A percentile compares a stretch with the other conserved stretches of the same genome.
These are phyloP conservation scores for Nicotiana tabacum DNA, from an alignment of 257 asterid species.

Conservation along the genomic window DNA sequence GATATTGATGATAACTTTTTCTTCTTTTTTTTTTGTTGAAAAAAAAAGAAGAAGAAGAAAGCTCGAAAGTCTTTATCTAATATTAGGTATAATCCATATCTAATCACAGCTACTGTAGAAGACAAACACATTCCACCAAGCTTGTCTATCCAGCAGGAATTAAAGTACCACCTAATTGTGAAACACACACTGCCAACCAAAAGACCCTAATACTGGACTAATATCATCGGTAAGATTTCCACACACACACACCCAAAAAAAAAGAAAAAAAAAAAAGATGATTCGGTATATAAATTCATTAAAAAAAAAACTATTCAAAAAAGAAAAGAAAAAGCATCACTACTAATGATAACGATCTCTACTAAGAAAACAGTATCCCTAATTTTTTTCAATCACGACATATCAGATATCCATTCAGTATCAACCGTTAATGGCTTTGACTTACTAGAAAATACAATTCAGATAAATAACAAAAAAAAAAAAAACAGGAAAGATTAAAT, in stretches of 20 bases:
- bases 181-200: neutral
- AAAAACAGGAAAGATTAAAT: neutral
- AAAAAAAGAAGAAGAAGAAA: neutral
- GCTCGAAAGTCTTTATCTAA: neutral
- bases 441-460: neutral
- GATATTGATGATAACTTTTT: neutral
- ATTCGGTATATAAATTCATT: neutral
- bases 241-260: no score
- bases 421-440: neutral
- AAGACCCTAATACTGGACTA: neutral
- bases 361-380: neutral
- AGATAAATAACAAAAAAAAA: neutral
- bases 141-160: neutral
- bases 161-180: neutral
- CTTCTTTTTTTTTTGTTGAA: neutral
- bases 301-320: neutral
- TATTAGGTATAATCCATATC: neutral
- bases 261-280: neutral
- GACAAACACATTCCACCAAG: neutral
- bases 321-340: neutral
- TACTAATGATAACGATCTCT: neutral
- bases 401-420: neutral
- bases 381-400: neutral
- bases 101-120: neutral
- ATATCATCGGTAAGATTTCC: neutral